These are phyloP conservation scores for Fusarium mexicanum DNA, from an alignment of 2,329 filamentous ascomycete genomes.

Conservation along the genomic window DNA sequence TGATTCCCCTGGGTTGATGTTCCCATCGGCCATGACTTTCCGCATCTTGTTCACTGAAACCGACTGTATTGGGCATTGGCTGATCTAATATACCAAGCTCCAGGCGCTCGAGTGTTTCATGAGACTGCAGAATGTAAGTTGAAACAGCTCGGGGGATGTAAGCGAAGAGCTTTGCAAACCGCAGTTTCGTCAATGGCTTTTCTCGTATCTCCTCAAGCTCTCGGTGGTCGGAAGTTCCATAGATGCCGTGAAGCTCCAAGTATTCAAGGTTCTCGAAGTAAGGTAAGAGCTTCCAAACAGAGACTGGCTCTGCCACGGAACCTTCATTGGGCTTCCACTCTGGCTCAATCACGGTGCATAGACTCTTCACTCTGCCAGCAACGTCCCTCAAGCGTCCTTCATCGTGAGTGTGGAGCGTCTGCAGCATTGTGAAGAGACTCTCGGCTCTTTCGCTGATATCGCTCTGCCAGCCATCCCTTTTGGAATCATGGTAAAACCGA, in stretches of 20 bases:
- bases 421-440: neutral
- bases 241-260: constrained; percentile 16
- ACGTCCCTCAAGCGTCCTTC: neutral
- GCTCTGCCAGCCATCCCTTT: neutral
- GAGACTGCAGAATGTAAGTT: constrained; percentile 11
- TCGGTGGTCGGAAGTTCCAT: accelerated
- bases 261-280: constrained; percentile 21
- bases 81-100: constrained; percentile 28
- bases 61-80: neutral
- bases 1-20: neutral
- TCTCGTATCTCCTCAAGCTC: neutral
- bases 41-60: neutral
- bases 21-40: neutral
- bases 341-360: constrained; percentile 17
- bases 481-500: neutral
- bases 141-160: constrained; percentile 12
- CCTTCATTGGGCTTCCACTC: neutral
- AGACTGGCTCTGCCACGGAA: accelerated
- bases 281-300: constrained; percentile 15
- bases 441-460: neutral
- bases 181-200: neutral
- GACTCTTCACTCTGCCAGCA: neutral
- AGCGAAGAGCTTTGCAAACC: constrained; percentile 16
- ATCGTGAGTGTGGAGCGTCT: neutral
- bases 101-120: neutral